Conservation (phyloP, 1,139 yeast species). For the Hemisphaericaspora lyxosophila region DNA sequence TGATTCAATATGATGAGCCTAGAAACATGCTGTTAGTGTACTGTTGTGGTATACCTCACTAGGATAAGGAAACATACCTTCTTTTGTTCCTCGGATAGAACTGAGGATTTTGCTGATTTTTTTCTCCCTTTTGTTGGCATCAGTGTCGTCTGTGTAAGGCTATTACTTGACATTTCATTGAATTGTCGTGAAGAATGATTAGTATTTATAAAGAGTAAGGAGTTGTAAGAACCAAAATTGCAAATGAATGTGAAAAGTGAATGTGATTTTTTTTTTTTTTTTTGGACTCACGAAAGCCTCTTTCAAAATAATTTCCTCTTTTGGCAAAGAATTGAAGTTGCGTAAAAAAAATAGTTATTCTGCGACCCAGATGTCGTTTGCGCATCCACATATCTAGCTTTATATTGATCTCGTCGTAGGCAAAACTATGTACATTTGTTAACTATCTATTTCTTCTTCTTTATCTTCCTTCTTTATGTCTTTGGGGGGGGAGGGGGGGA, state of each 20-base stretch:
- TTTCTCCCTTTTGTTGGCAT: conserved; percentile 6
- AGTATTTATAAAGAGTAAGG: too few species aligned
- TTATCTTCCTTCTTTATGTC: conserved; percentile 24
- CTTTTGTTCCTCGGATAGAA: conserved; percentile 46
- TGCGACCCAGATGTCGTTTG: neutral
- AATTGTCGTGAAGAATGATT: too few species aligned
- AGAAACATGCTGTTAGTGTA: conserved; percentile 14
- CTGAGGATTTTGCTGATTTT: conserved; percentile 28
- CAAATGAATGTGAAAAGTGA: conserved; percentile 4
- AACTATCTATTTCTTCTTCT: conserved; percentile 17
- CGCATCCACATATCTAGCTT: too few species aligned
- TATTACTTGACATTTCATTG: conserved; percentile 1
- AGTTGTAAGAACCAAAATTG: too few species aligned
- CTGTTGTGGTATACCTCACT: too few species aligned
- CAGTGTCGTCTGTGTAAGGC: neutral
- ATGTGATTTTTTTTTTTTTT: conserved; percentile 4
- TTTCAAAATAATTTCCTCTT: neutral
- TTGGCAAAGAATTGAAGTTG: neutral
- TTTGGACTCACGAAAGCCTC: neutral
- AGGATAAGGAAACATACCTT: conserved; percentile 29
- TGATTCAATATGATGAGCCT: conserved; percentile 54
- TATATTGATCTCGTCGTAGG: too few species aligned
- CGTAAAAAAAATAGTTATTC: too few species aligned
- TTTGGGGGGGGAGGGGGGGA: too few species aligned
- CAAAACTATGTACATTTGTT: too few species aligned